These are phyloP conservation scores for Pythium coloratum DNA, from an alignment of 352 stramenopile genomes.

Conservation along the genomic window DNA sequence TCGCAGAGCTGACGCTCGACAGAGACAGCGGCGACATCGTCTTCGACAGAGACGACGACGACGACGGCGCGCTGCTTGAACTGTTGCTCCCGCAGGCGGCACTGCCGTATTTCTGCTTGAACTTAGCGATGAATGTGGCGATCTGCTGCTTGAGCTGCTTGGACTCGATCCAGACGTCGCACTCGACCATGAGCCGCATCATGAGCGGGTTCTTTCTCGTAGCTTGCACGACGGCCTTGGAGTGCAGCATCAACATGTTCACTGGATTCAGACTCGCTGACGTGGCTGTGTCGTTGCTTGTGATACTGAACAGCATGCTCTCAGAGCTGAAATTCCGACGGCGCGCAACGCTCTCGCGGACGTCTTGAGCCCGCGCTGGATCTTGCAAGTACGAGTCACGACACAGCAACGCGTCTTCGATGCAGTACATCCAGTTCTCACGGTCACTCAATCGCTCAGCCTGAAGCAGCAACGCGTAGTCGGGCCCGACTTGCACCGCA, in stretches of 20 bases:
- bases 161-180: slow-evolving; percentile 49
- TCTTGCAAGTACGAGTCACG: slow-evolving; percentile 66
- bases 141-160: slow-evolving; percentile 45
- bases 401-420: slow-evolving; percentile 73
- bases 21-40: slow-evolving; percentile 14
- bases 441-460: slow-evolving; percentile 54
- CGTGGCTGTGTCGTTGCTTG: slow-evolving; percentile 14
- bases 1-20: neutral
- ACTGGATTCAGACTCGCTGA: slow-evolving; percentile 26
- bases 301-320: slow-evolving; percentile 34
- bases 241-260: slow-evolving; percentile 38
- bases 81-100: neutral
- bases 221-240: slow-evolving; percentile 21
- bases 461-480: slow-evolving; percentile 67
- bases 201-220: slow-evolving; percentile 32
- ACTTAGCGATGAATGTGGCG: slow-evolving; percentile 42
- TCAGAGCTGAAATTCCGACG: slow-evolving; percentile 60
- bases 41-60: slow-evolving; percentile 16
- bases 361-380: slow-evolving; percentile 36
- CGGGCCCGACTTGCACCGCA: slow-evolving; percentile 54
- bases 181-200: slow-evolving; percentile 41
- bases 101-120: slow-evolving; percentile 52
- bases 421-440: slow-evolving; percentile 81
- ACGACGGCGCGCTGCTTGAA: slow-evolving; percentile 5
- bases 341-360: slow-evolving; percentile 56